Base-by-base conservation (phyloP, 345 rosid species). In the Psidium friedrichsthalianum region DNA sequence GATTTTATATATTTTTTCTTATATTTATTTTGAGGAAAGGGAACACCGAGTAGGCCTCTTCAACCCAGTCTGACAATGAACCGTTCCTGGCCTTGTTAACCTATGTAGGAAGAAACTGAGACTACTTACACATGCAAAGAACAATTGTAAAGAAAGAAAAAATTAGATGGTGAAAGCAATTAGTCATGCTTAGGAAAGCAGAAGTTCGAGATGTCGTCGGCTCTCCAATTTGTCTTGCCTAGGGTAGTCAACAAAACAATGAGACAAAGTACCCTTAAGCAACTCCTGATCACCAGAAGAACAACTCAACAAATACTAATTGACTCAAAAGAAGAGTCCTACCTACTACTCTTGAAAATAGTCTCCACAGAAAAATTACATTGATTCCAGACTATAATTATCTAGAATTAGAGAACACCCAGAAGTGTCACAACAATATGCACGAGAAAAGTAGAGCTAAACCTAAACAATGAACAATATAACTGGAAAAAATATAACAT, bases 161-260 rank as follows among this genome's bases (percentile, higher is more conserved):
- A 87, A 52, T 81, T 47, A 51, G 24, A 69, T 16, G 18, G 22
- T 8, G 78, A 69, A 18, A 69, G 18, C 44, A 69, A 22, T 32
- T 40, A 9, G 13, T 16, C 85, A 53, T 82, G 84, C 88, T 54
- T 18, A 40, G 86, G 32, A 84, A 84, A 84, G 84, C 76, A 84
- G 42, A 84, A 85, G 82, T 85, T 85, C 85, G 86, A 87, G 78
- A 87, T 89, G 36, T 85, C 83, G 20, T 69, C 82, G 81, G 86
- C 90, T 81, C 88, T 85, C 90, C 92, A 74, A 76, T 83, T 85
- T 52, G 22, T 88, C 69, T 85, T 58, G 54, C 88, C 95, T 92
- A 54, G 53, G 51, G 86, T 84, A 59, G 51, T 56, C 82, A 82
- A 27, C 51, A 32, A 82, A 85, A 87, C 81, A 47, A 55, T 87